phyloP scores from a whole-genome alignment of 352 stramenopile genomes.

The Phytophthora pistaciae region DNA sequence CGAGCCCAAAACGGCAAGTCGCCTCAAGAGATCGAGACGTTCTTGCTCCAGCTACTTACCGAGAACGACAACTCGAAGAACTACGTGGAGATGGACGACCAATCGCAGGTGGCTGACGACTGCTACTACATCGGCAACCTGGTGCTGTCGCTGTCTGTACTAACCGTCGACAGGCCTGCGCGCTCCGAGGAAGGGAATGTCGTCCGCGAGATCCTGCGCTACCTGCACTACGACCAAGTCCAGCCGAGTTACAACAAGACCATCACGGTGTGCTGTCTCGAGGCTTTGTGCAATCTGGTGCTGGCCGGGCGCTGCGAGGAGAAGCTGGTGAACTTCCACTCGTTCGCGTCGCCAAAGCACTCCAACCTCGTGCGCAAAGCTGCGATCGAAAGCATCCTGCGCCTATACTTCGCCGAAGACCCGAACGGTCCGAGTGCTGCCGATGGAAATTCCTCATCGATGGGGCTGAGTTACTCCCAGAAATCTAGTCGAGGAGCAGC shows the following conservation, averaged over 20 bases:
- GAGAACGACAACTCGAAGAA: constrained; percentile 93
- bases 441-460: constrained; percentile 22
- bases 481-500: constrained; percentile 26
- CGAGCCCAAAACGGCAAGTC: constrained; percentile 83
- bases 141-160: constrained; percentile 74
- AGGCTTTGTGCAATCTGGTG: constrained; percentile 84
- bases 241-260: constrained; percentile 86
- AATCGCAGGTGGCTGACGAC: constrained; percentile 85
- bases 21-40: constrained; percentile 80
- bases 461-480: constrained; percentile 22
- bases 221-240: constrained; percentile 88
- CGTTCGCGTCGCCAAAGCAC: constrained; percentile 80
- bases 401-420: constrained; percentile 87
- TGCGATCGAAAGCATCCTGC: constrained; percentile 87
- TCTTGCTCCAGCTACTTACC: constrained; percentile 78
- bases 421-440: constrained; percentile 39
- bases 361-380: constrained; percentile 81
- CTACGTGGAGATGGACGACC: constrained; percentile 89
- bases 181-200: constrained; percentile 59
- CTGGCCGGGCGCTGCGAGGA: constrained; percentile 73
- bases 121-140: constrained; percentile 88
- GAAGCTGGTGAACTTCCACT: constrained; percentile 75
- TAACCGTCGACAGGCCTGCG: constrained; percentile 70
- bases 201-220: constrained; percentile 78
- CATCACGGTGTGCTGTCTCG: constrained; percentile 83